These are phyloP conservation scores for Penicillium bovifimosum DNA, from an alignment of 495 filamentous ascomycete genomes.

Conservation along the genomic window DNA sequence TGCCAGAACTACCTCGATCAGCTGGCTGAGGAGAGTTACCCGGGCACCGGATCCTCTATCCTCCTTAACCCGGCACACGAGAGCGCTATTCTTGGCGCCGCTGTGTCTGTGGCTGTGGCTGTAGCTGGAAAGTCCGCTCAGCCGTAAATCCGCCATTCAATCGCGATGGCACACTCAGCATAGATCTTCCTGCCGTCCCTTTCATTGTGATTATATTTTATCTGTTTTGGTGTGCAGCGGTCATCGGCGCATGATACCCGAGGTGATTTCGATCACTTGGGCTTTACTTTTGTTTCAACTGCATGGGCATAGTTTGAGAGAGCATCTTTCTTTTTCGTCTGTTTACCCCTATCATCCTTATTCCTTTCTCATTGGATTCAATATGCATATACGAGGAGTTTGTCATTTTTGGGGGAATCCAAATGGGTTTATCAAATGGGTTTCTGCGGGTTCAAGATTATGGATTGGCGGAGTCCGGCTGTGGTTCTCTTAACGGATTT, in stretches of 20 bases:
- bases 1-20: conserved; percentile 48
- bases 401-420: not conserved
- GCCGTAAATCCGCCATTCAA: not conserved
- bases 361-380: not conserved
- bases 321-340: not conserved
- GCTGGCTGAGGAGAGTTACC: conserved; percentile 31
- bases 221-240: conserved; percentile 1
- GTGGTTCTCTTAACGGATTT: not conserved
- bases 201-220: conserved; percentile 16
- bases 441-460: conserved; percentile 2
- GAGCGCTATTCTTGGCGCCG: conserved; percentile 52
- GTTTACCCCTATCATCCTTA: not conserved
- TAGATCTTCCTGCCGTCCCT: conserved; percentile 9
- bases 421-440: conserved; percentile 3
- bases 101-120: conserved; percentile 50
- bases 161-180: conserved; percentile 10
- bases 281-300: not conserved
- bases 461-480: not conserved
- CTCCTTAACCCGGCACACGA: conserved; percentile 46
- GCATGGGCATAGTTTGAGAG: conserved; percentile 8
- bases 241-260: conserved; percentile 17
- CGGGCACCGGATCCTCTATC: conserved; percentile 22
- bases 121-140: conserved; percentile 21
- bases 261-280: not conserved
- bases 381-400: conserved; percentile 20